Evolutionary conservation across 1,139 yeast genomes (phyloP).

Genomic region (Suhomyces atakaporum): DNA sequence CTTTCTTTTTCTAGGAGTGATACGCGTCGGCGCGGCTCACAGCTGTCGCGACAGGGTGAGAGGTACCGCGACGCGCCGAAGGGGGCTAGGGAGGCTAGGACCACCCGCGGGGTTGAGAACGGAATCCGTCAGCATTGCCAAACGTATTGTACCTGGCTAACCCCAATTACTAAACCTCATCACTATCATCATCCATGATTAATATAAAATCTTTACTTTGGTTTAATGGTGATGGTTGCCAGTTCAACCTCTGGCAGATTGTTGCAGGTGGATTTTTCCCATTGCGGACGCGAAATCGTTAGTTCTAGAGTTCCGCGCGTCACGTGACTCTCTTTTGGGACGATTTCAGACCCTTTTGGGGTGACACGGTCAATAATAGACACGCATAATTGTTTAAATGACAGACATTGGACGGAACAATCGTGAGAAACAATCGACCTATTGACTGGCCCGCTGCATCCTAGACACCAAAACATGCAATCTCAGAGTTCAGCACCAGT

Average conservation of each 20-base stretch:
- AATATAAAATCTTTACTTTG: too few species aligned
- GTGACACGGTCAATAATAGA: background rate
- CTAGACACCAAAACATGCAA: background rate
- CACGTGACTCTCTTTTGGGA: slow-evolving; percentile 1
- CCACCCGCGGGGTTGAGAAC: slow-evolving; percentile 1
- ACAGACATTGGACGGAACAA: background rate
- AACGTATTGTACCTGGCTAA: too few species aligned
- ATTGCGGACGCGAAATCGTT: slow-evolving; percentile 8
- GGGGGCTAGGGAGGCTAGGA: background rate
- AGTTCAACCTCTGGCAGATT: background rate
- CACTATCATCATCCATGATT: too few species aligned
- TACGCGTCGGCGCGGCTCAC: slow-evolving; percentile 14
- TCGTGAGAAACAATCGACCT: background rate
- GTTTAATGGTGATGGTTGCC: too few species aligned
- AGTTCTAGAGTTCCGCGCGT: background rate
- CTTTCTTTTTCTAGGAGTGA: slow-evolving; percentile 11
- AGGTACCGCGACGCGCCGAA: background rate
- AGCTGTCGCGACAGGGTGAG: slow-evolving; percentile 8
- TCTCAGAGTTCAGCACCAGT: too few species aligned
- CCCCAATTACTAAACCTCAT: too few species aligned
- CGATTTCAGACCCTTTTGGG: slow-evolving; percentile 2
- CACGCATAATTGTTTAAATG: background rate
- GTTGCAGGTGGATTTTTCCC: slow-evolving; percentile 7
- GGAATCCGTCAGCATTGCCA: too few species aligned
- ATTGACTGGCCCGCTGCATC: too few species aligned